Base-by-base conservation (phyloP, 306 rosid genomes). In the Hippophae tibetana region DNA sequence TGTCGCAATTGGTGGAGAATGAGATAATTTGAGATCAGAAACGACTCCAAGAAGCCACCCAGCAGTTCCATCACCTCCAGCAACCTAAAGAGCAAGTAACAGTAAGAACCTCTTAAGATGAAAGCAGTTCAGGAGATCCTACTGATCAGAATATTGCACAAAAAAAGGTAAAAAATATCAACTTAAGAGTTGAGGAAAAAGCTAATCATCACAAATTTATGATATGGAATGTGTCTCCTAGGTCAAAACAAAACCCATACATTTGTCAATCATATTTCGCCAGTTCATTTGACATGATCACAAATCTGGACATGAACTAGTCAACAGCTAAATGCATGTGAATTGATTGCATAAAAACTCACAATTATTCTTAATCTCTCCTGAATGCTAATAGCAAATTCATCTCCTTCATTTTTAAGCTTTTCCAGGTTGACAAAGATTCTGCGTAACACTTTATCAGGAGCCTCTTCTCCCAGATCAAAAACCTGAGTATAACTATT, bases 1-100 rank as follows among this genome's bases (percentile, higher is more conserved):
- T 3, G 99, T 88, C 23, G 96, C 99, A 42, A 92, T 83, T 50
- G 95, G 82, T 0, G 99, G 96, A 3, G 96, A 62, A 73, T 73
- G 90, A 73, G 99, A 76, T 65, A 92, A 66, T 66, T 78, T 78
- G 45, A 92, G 93, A 80, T 88, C 99, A 60, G 90, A 85, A 64
- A 92, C 99, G 73, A 88, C 99, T 61, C 99, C 99, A 73, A 88
- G 99, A 55, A 92, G 85, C 99, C 99, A 92, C n/a, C 96, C 90
- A 44, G 99, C 99, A 14, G 99, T 92, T 78, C 99, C 99, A 79
- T 92, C 99, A 52, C 99, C 99, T 57, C 99, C 99, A 48, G 96
- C 99, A 85, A 88, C 99, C 99, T 92, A 68, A 53, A 53, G 13
- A 42, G 43, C 61, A 47, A 59, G 7, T 14, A 42, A 64, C 52